Evolutionary conservation across 768 basidiomycete genomes (phyloP).

Genomic region (Mycena kentingensis): DNA sequence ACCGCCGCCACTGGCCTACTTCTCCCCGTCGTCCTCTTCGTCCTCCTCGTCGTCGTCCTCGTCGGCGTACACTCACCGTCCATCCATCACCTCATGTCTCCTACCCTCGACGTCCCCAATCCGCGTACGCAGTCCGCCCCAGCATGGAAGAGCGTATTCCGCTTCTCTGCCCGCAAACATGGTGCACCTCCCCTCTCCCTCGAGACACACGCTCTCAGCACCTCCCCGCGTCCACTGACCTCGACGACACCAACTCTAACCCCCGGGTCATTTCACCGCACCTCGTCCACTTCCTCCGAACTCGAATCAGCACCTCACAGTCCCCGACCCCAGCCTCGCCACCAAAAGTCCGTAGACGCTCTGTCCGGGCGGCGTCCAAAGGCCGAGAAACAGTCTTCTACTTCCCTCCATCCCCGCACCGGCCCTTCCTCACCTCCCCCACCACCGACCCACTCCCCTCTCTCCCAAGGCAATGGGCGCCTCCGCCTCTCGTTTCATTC

Average conservation of each 20-base stretch:
- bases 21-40: too few species aligned
- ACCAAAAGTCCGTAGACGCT: slow-evolving; percentile 42
- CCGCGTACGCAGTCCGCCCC: slow-evolving; percentile 34
- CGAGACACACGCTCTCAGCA: slow-evolving; percentile 49
- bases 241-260: slow-evolving; percentile 53
- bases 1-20: too few species aligned
- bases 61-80: too few species aligned
- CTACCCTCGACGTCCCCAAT: slow-evolving; percentile 10
- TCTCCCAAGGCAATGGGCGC: slow-evolving; percentile 71
- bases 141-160: slow-evolving; percentile 76
- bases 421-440: slow-evolving; percentile 43
- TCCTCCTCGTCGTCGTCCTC: too few species aligned
- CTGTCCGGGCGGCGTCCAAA: slow-evolving; percentile 46
- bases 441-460: slow-evolving; percentile 55
- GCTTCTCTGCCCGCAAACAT: slow-evolving; percentile 67
- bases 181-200: slow-evolving; percentile 47
- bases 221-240: slow-evolving; percentile 39
- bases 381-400: slow-evolving; percentile 45
- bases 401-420: slow-evolving; percentile 40
- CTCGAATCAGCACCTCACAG: slow-evolving; percentile 54
- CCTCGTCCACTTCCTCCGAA: slow-evolving; percentile 79
- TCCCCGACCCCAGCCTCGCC: slow-evolving; percentile 53
- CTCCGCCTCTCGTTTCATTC: slow-evolving; percentile 84
- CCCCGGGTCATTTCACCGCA: slow-evolving; percentile 63
- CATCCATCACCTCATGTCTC: slow-evolving; percentile 13